Evolutionary conservation across 1,284 basidiomycete genomes (phyloP).

Genomic region (Erythrobasidium hasegawianum): DNA sequence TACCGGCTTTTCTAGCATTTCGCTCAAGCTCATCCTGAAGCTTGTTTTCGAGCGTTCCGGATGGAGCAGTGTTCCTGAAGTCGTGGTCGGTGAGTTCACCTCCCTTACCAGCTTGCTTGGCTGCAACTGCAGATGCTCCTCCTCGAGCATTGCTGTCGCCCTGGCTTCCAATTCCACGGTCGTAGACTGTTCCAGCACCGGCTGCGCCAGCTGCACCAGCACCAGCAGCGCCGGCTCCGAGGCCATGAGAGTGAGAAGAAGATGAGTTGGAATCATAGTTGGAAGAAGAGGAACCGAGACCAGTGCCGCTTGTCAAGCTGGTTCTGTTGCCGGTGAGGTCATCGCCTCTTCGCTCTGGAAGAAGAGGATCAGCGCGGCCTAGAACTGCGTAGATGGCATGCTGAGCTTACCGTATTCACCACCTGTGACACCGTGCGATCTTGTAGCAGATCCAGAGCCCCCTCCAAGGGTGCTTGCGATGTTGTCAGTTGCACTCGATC

Average conservation of each 20-base stretch:
- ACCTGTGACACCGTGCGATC: not conserved
- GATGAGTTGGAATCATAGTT: not conserved
- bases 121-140: constrained; percentile 9
- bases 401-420: not conserved
- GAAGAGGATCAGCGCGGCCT: too few relatives aligned
- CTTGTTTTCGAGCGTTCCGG: constrained; percentile 6
- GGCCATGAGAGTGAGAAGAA: not conserved
- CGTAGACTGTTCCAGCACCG: constrained; percentile 1
- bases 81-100: constrained; percentile 16
- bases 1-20: constrained; percentile 23
- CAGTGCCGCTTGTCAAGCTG: constrained; percentile 2
- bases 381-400: too few relatives aligned
- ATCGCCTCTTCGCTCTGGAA: not conserved
- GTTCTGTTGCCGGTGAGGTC: constrained; percentile 2
- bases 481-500: constrained; percentile 1
- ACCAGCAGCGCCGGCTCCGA: not conserved
- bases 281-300: not conserved
- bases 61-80: not conserved
- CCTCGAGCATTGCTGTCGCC: constrained; percentile 2
- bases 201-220: constrained; percentile 4
- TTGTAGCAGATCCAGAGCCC: not conserved
- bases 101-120: not conserved
- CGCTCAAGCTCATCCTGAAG: constrained; percentile 19
- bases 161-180: not conserved
- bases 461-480: constrained; percentile 3